Evolutionary conservation across 2,329 filamentous ascomycete species (phyloP).

Genomic region (Colletotrichum camelliae): DNA sequence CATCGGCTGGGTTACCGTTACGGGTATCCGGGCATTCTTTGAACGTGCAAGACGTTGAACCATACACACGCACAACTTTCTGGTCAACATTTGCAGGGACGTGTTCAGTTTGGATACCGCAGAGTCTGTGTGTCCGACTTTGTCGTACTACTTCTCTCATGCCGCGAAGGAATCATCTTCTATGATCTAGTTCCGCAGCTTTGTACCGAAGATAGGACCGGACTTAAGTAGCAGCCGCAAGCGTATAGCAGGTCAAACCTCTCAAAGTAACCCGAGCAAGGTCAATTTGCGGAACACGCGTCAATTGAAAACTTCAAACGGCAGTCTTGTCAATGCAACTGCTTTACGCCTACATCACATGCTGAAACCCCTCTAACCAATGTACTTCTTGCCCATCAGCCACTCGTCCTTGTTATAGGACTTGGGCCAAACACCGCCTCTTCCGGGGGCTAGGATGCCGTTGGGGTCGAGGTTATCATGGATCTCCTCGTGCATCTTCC

Average conservation of each 20-base stretch:
- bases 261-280: too few relatives aligned
- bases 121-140: background rate
- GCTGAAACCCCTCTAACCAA: background rate
- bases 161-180: background rate
- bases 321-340: background rate
- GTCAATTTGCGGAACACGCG: too few relatives aligned
- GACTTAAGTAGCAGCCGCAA: background rate
- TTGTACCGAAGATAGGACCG: background rate
- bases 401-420: conserved; percentile 17
- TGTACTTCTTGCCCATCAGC: conserved; percentile 12
- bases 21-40: background rate
- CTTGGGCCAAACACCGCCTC: conserved; percentile 40
- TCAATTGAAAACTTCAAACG: background rate
- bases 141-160: background rate
- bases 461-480: conserved; percentile 51
- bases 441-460: conserved; percentile 38
- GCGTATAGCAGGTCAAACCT: background rate
- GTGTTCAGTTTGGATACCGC: background rate
- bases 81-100: fast-evolving
- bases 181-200: background rate
- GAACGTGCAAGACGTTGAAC: background rate
- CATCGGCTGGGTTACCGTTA: conserved; percentile 16
- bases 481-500: conserved; percentile 48
- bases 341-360: background rate
- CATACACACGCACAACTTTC: background rate